Base-by-base conservation (phyloP, 768 basidiomycete genomes). In the Rhizopogon roseolus region DNA sequence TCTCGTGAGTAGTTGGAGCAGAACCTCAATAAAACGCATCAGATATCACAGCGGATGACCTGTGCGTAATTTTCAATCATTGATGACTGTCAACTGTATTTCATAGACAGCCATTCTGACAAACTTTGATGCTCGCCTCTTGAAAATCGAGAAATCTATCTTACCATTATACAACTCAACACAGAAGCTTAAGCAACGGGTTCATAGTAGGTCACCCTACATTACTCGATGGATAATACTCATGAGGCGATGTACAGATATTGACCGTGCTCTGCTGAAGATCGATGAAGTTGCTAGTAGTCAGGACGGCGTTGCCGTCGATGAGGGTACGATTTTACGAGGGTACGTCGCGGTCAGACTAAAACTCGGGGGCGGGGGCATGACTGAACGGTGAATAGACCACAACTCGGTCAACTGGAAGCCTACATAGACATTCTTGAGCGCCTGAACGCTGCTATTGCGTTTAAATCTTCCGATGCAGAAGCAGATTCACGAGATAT, bases 1-100 rank as follows among this genome's bases (percentile, higher is more conserved):
- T 19, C 17, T 25, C 16, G 11, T 38, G 6, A 17, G 22, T 42
- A 90, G 90, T 78, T 93, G 9, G 89, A 93, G 71, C 91, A 93
- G 69, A 92, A 93, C 64, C 74, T 93, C 41, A 84, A 88, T 68
- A 93, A 92, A 71, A 93, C 90, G 0, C 81, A 81, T 19, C 89
- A 89, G 62, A 87, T 90, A 56, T 92, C 90, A 1, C 86, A 88
- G 62, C 77, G 88, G 49, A 93, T 93, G 90, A 91, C 82, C 56
- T 81, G 90, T 93, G 72, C 52, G 87, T 62, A 8, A 25, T 34
- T 22, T 4, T 34, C 41, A 28, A 25, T 10, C 22, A 13, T 13
- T 22, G 39, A 54, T 25, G 43, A 41, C 46, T 16, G 38, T 57
- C 39, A 25, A 43, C 28, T 16, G 11, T 53, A 19, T 48, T 62